These are phyloP conservation scores for Panaeolus papilionaceus DNA, from an alignment of 768 basidiomycete species.

Conservation along the genomic window DNA sequence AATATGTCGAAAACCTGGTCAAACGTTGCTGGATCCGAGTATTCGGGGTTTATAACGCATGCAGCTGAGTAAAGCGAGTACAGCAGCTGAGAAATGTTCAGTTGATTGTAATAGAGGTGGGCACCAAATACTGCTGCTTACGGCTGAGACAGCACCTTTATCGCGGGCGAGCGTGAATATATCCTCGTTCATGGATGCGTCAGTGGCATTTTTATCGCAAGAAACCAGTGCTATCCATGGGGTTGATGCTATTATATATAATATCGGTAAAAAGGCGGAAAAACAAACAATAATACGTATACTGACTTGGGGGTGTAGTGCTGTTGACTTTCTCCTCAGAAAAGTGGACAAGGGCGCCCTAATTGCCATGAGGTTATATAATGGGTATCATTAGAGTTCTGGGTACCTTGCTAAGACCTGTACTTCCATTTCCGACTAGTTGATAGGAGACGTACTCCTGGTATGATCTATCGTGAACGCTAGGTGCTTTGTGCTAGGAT, in stretches of 20 bases:
- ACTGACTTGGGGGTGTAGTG: constrained; percentile 55
- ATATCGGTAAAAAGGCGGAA: constrained; percentile 16
- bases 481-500: constrained; percentile 6
- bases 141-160: constrained; percentile 82
- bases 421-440: constrained; percentile 55
- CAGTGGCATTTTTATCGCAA: constrained; percentile 81
- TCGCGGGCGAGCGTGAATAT: constrained; percentile 84
- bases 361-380: constrained; percentile 20
- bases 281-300: constrained; percentile 3
- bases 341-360: constrained; percentile 89
- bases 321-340: constrained; percentile 62
- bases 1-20: constrained; percentile 81
- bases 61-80: constrained; percentile 77
- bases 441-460: constrained; percentile 64
- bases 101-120: constrained; percentile 15
- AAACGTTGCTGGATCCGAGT: constrained; percentile 65
- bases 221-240: constrained; percentile 93
- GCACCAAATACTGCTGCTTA: constrained; percentile 39
- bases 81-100: constrained; percentile 59
- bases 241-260: constrained; percentile 57
- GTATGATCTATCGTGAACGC: constrained; percentile 46
- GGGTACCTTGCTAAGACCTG: constrained; percentile 60
- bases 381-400: neutral
- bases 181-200: constrained; percentile 64
- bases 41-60: constrained; percentile 78